Percentiles rank a stretch among this genome's conserved stretches.
These are phyloP conservation scores for Xerocomellus intermedius DNA, from an alignment of 768 basidiomycete genomes.

Conservation along the genomic window DNA sequence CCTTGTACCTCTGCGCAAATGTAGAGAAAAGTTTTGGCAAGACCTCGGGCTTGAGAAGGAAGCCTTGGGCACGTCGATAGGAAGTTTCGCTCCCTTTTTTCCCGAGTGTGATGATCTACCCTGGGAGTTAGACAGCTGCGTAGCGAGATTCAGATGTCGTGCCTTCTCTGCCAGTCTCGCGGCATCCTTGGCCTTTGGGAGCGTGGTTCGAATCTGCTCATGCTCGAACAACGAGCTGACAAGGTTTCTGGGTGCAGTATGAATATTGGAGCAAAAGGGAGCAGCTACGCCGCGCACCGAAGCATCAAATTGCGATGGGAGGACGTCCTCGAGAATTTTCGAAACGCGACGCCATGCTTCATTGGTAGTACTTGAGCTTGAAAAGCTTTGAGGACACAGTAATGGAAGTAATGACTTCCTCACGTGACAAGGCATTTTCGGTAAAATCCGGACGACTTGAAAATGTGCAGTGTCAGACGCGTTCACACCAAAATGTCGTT, in stretches of 20 bases:
- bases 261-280: slow-evolving; percentile 1
- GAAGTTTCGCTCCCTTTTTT: slow-evolving; percentile 77
- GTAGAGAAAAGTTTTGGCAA: slow-evolving; percentile 82
- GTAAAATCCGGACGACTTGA: slow-evolving; percentile 25
- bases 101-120: slow-evolving; percentile 85
- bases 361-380: slow-evolving; percentile 43
- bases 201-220: slow-evolving; percentile 92
- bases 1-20: slow-evolving; percentile 76
- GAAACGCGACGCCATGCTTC: slow-evolving; percentile 94
- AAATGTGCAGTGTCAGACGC: slow-evolving; percentile 7
- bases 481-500: slow-evolving; percentile 35
- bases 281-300: slow-evolving; percentile 48
- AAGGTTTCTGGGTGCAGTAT: slow-evolving; percentile 62
- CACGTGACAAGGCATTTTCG: slow-evolving; percentile 15
- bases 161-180: slow-evolving; percentile 94
- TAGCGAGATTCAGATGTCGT: not conserved
- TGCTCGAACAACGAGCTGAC: slow-evolving; percentile 94
- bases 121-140: slow-evolving; percentile 4
- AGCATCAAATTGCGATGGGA: slow-evolving; percentile 94
- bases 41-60: slow-evolving; percentile 69
- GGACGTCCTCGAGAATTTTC: slow-evolving; percentile 88
- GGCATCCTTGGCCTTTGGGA: slow-evolving; percentile 92
- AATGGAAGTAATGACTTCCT: not conserved
- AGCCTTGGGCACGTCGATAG: slow-evolving; percentile 70
- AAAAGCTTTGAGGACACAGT: not conserved